Percentiles rank a stretch among this genome's conserved stretches.
These are phyloP conservation scores for Malus hybrid DNA, from an alignment of 331 rosid species.

Conservation along the genomic window DNA sequence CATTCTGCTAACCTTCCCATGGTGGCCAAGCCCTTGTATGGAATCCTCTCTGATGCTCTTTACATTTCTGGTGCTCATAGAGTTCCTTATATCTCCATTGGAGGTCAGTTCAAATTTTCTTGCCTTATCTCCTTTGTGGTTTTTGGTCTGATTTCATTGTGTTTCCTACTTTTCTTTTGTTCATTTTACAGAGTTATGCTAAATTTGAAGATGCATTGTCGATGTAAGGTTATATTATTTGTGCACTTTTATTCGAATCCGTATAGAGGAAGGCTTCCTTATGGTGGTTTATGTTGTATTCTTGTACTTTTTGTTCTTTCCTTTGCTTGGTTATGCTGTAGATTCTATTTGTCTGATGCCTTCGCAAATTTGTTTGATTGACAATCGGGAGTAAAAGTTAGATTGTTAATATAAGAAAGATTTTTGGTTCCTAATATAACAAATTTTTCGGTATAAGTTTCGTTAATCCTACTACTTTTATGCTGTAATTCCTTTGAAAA, in stretches of 20 bases:
- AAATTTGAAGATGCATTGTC: not conserved
- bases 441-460: not conserved
- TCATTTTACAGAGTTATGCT: not conserved
- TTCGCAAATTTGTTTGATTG: not conserved
- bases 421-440: too few species aligned
- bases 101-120: slow-evolving; percentile 45
- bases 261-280: too few species aligned
- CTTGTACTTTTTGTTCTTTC: not conserved
- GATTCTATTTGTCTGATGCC: not conserved
- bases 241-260: too few species aligned
- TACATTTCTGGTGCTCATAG: slow-evolving; percentile 73
- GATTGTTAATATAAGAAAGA: not conserved
- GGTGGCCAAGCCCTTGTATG: slow-evolving; percentile 86
- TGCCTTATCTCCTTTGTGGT: not conserved
- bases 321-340: not conserved
- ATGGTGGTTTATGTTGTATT: too few species aligned
- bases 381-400: not conserved
- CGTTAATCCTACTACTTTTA: not conserved
- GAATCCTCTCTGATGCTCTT: slow-evolving; percentile 70
- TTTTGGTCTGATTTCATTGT: not conserved
- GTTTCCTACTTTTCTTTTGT: not conserved
- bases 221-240: not conserved
- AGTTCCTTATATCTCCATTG: slow-evolving; percentile 63
- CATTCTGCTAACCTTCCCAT: slow-evolving; percentile 69
- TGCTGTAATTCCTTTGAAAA: not conserved